Evolutionary conservation across 306 rosid genomes (phyloP).

Genomic region (Pyrus betulifolia): DNA sequence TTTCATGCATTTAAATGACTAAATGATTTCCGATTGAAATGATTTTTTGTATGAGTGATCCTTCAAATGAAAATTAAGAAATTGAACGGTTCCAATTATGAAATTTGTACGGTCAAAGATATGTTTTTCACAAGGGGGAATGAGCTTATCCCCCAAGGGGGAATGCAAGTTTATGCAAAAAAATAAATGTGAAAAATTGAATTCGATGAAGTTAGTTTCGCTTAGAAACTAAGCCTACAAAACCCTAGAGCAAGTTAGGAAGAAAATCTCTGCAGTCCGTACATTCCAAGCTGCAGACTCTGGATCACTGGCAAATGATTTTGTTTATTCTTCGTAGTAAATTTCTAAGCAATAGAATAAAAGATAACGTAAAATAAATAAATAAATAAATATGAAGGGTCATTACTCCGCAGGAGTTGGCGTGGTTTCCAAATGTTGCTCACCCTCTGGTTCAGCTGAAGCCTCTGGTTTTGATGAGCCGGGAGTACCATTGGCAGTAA

Average conservation of each 20-base stretch:
- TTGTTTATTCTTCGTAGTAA: constrained; percentile 50
- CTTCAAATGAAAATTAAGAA: too few relatives aligned
- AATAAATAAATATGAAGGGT: background rate
- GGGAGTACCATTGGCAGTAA: constrained; percentile 21
- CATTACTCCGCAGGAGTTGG: constrained; percentile 39
- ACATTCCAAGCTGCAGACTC: constrained; percentile 33
- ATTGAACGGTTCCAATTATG: too few relatives aligned
- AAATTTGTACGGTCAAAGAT: too few relatives aligned
- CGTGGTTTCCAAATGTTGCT: constrained; percentile 27
- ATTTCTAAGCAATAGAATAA: constrained; percentile 15
- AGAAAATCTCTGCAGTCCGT: constrained; percentile 20
- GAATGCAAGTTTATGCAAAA: background rate
- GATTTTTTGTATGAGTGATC: accelerated
- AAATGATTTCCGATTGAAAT: too few relatives aligned
- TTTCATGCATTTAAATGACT: too few relatives aligned
- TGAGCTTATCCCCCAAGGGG: too few relatives aligned
- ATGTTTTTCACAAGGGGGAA: too few relatives aligned
- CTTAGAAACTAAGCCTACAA: constrained; percentile 27
- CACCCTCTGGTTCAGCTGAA: constrained; percentile 29
- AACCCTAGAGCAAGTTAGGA: constrained; percentile 28
- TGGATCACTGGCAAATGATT: constrained; percentile 27
- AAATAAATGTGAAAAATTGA: constrained; percentile 10
- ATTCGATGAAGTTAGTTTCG: constrained; percentile 7
- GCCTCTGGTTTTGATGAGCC: constrained; percentile 23
- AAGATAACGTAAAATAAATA: background rate